These are phyloP conservation scores for Neurospora sp. DNA, from an alignment of 495 filamentous ascomycete genomes.

Conservation along the genomic window DNA sequence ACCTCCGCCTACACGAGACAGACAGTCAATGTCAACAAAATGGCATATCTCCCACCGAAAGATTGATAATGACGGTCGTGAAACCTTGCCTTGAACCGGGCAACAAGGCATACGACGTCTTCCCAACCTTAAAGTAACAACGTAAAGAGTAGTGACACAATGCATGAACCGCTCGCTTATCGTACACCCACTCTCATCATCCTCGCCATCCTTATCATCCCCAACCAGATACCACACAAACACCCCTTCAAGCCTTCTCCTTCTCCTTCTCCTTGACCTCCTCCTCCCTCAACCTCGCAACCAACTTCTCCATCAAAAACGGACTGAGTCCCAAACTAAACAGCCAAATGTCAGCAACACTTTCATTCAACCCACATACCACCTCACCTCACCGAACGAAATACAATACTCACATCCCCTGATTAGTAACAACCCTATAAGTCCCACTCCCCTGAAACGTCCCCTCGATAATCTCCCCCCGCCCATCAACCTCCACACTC, in stretches of 20 bases:
- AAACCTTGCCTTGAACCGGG: no score
- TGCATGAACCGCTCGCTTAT: not conserved
- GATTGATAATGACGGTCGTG: no score
- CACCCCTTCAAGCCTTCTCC: slow-evolving; percentile 7
- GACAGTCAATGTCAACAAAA: no score
- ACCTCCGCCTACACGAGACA: no score
- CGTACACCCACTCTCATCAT: not conserved
- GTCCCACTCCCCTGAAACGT: slow-evolving; percentile 59
- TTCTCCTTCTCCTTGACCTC: slow-evolving; percentile 15
- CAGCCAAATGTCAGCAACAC: slow-evolving; percentile 6
- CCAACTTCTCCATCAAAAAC: slow-evolving; percentile 45
- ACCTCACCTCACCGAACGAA: not conserved
- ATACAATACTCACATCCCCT: slow-evolving; percentile 57
- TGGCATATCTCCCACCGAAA: no score
- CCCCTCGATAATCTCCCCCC: slow-evolving; percentile 54
- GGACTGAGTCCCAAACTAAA: slow-evolving; percentile 44
- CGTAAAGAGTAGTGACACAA: not conserved
- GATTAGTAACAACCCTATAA: slow-evolving; percentile 57
- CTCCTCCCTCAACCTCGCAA: slow-evolving; percentile 39
- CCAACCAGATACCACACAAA: not conserved
- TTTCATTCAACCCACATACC: not conserved
- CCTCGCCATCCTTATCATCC: not conserved
- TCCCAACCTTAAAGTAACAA: not conserved
- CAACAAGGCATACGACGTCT: not conserved
- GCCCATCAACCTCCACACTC: slow-evolving; percentile 73